Percentiles rank a stretch among this genome's conserved stretches.
Evolutionary conservation across 2,329 filamentous ascomycete species (phyloP).

Genomic region (Pyrenochaeta sp.): DNA sequence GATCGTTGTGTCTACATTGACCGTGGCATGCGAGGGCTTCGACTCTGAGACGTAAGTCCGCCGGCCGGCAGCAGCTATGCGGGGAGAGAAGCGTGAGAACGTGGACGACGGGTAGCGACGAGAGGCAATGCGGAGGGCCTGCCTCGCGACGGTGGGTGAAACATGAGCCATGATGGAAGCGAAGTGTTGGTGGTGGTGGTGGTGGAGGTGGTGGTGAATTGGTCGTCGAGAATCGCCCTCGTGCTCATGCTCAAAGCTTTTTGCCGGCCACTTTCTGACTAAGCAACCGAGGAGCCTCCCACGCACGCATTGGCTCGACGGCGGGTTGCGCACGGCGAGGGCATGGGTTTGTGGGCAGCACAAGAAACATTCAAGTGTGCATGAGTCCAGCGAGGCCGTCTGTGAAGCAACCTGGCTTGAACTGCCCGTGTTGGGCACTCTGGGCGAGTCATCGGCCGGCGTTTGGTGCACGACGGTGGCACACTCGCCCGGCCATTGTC

Average conservation of each 20-base stretch:
- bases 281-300: constrained; percentile 2
- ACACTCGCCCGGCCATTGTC: not conserved
- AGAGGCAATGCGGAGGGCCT: constrained; percentile 70
- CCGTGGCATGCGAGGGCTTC: constrained; percentile 79
- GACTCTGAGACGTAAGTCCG: constrained; percentile 86
- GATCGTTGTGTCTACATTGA: constrained; percentile 83
- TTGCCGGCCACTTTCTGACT: constrained; percentile 7
- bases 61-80: constrained; percentile 51
- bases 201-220: constrained; percentile 15
- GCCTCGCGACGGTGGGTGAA: constrained; percentile 75
- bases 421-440: too few relatives aligned
- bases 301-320: too few relatives aligned
- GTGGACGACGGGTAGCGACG: constrained; percentile 57
- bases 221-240: constrained; percentile 13
- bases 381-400: too few relatives aligned
- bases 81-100: constrained; percentile 52
- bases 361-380: too few relatives aligned
- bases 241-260: constrained; percentile 4
- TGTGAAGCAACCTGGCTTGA: too few relatives aligned
- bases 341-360: too few relatives aligned
- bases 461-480: not conserved
- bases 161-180: constrained; percentile 54
- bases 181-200: constrained; percentile 17
- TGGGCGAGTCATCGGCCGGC: too few relatives aligned
- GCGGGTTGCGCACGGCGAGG: too few relatives aligned